Evolutionary conservation across 1,139 yeast species (phyloP).

Genomic region (Hanseniaspora gamundiae): DNA sequence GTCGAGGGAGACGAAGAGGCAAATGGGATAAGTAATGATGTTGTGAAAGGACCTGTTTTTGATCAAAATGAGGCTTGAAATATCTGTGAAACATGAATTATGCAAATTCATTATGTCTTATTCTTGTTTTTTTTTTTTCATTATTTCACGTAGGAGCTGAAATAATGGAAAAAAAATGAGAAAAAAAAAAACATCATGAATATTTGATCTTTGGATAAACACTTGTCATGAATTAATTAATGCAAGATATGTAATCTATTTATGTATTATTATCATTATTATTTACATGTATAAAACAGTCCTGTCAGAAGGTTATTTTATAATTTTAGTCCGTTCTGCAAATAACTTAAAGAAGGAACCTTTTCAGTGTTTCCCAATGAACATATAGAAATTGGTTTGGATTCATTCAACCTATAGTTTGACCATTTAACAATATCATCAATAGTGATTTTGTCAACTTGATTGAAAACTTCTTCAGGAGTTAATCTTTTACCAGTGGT

Average conservation of each 20-base stretch:
- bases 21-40: too few species aligned
- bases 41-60: too few species aligned
- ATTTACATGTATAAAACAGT: too few species aligned
- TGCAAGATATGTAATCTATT: too few species aligned
- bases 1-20: too few species aligned
- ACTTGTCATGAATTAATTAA: too few species aligned
- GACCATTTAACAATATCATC: constrained; percentile 85
- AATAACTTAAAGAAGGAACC: constrained; percentile 24
- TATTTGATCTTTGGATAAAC: not conserved
- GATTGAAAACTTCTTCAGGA: constrained; percentile 83
- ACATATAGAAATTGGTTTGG: constrained; percentile 73
- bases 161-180: not conserved
- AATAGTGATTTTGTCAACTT: constrained; percentile 68
- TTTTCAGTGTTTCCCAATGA: constrained; percentile 70
- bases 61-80: too few species aligned
- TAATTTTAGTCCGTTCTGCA: constrained; percentile 11
- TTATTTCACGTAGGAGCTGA: not conserved
- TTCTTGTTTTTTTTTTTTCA: not conserved
- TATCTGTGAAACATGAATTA: too few species aligned
- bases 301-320: too few species aligned
- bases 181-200: not conserved
- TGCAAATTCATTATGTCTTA: too few species aligned
- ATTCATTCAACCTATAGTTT: constrained; percentile 56
- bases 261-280: too few species aligned
- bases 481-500: constrained; percentile 85